phyloP scores from a whole-genome alignment of 73 alveolate species.

The Paramecium primaurelia region DNA sequence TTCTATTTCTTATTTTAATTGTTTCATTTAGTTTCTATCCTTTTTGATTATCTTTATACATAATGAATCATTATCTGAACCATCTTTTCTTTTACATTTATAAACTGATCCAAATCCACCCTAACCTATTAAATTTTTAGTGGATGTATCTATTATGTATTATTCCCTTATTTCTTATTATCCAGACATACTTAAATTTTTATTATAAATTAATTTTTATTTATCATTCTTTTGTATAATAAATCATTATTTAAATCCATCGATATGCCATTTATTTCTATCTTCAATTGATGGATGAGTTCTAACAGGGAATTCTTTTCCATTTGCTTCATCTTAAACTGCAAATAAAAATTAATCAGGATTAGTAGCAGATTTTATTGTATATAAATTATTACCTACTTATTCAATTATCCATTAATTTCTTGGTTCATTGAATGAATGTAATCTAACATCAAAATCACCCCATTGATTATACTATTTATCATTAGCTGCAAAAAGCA shows the following conservation, averaged over 20 bases:
- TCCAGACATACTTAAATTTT: neutral
- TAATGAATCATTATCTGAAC: neutral
- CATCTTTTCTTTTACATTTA: neutral
- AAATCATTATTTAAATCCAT: neutral
- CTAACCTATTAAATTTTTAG: neutral
- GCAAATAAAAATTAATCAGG: neutral
- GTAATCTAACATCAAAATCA: neutral
- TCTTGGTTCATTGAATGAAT: neutral
- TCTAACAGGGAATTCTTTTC: conserved; percentile 12
- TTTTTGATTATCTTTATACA: neutral
- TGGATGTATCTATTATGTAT: neutral
- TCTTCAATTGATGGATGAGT: conserved; percentile 41
- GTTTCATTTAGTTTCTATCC: neutral
- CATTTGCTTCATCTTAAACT: neutral
- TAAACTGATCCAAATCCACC: neutral
- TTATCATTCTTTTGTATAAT: neutral
- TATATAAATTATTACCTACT: neutral
- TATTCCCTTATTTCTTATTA: neutral
- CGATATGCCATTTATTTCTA: conserved; percentile 34
- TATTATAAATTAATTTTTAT: neutral
- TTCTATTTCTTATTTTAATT: neutral
- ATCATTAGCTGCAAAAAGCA: neutral
- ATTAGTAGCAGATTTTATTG: neutral
- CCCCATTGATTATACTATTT: neutral
- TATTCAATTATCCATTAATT: neutral